Evolutionary conservation across 768 basidiomycete genomes (phyloP), one percentile per base, ranked within the genome.

Genomic region (Kondoa subrosea): DNA sequence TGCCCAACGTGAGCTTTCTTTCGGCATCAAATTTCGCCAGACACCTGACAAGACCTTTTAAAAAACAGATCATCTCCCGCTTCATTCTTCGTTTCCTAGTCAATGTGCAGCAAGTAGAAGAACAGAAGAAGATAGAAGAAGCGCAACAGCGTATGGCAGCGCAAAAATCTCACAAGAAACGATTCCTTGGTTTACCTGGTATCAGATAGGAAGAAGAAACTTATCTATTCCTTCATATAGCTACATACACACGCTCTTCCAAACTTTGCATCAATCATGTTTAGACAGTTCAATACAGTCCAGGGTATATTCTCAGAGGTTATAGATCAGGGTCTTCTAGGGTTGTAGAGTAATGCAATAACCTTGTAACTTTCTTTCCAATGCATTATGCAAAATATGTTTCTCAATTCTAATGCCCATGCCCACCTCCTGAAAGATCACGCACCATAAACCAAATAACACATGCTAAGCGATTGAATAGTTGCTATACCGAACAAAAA

Each of bases 401-500:
- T 50, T 50, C 21, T 50, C 40, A 8, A 50, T 50, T 50, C 12
- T 21, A 50, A 50, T 50, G 40, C n/a, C n/a, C n/a, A n/a, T n/a
- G n/a, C n/a, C n/a, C n/a, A n/a, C n/a, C n/a, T n/a, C n/a, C n/a
- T n/a, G n/a, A n/a, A 50, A 8, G 40, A 8, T 21, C 21, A 50
- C 12, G 40, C 40, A 8, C 40, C 40, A 50, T 50, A 50, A 8
- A 50, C 40, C 40, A 96, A 77, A 69, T 88, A 81, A 32, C 83
- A 82, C 91, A 95, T 96, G 75, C 89, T 92, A 21, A 88, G 71
- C 3, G 89, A 79, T 79, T 96, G 92, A 26, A 81, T 79, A 50
- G 87, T 82, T 1, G 91, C 91, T 69, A 91, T 85, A 25, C 88
- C 78, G 76, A 97, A 88, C 63, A 97, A 79, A 79, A 96, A 95